Base-by-base conservation (phyloP, 2,329 filamentous ascomycete species). In the Magnaporthales sp. region DNA sequence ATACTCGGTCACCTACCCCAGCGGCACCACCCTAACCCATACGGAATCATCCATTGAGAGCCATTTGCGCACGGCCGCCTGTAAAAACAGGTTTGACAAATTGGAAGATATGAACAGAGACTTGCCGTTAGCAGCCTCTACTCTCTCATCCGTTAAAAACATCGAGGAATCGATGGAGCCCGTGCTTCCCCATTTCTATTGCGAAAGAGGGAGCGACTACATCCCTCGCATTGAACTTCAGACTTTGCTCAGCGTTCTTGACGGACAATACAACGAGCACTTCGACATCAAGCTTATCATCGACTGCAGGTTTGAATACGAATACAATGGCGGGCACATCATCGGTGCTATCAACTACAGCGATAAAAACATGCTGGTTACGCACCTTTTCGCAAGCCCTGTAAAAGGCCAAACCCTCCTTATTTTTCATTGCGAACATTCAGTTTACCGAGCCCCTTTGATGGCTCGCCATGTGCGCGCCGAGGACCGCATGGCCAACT, bases 301-400 rank as follows among this genome's bases (percentile, higher is more conserved):
- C 73, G 95, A 99, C 78, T 99, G 95, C 77, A 91, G 95, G 26
- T 99, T 99, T 75, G 95, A 99, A 82, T 99, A 99, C 77, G 95
- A 99, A 79, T 99, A 96, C 76, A 90, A 96, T 19, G 95, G 95
- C 67, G 95, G 95, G 32, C 95, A 99, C 77, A 97, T 99, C 74
- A 86, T 93, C 71, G 91, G 91, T 22, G 95, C 95, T 58, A 83
- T 97, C 79, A 99, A 99, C 81, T 95, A 93, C 82, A 98, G 97
- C 79, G 92, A 97, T 80, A 97, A 97, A 79, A 94, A 99, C 73
- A 80, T 91, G 68, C 83, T 99, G 67, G 88, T 92, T 8, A 83
- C 83, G 67, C 88, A 93, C 71, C 86, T 99, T 64, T 97, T 99
- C n/a, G 80, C 87, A 67, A 83, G 81, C 26, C 83, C 84, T 24